Evolutionary conservation across 1,139 yeast genomes (phyloP).

Genomic region (Geotrichum macrosporum): DNA sequence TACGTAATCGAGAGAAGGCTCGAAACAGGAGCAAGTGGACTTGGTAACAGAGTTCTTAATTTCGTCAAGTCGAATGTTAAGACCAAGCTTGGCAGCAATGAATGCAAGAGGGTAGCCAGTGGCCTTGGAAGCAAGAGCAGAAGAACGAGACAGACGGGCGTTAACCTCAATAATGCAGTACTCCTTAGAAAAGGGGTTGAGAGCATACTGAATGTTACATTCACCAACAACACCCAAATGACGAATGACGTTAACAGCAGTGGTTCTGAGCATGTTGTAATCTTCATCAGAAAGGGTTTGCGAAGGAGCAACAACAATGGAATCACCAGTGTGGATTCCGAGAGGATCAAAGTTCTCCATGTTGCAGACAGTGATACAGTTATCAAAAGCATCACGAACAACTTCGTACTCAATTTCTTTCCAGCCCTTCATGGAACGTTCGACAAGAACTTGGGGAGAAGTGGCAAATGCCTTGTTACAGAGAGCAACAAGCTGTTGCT

Average conservation of each 20-base stretch:
- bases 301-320: conserved; percentile 97
- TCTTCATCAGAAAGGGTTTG: conserved; percentile 96
- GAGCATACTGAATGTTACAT: conserved; percentile 96
- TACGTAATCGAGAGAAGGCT: conserved; percentile 93
- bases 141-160: conserved; percentile 94
- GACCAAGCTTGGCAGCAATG: conserved; percentile 95
- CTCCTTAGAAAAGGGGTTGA: conserved; percentile 84
- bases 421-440: conserved; percentile 97
- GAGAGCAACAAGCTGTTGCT: conserved; percentile 72
- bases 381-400: conserved; percentile 92
- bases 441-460: conserved; percentile 94
- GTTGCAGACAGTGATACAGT: conserved; percentile 98
- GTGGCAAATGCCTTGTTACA: conserved; percentile 92
- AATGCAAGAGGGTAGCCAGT: conserved; percentile 98
- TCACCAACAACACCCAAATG: conserved; percentile 99
- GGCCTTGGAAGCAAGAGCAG: conserved; percentile 97
- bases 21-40: conserved; percentile 93
- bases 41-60: conserved; percentile 93
- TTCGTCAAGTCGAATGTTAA: conserved; percentile 87
- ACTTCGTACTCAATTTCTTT: conserved; percentile 98
- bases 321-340: conserved; percentile 98
- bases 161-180: conserved; percentile 96
- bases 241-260: conserved; percentile 95
- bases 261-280: conserved; percentile 94
- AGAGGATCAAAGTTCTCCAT: conserved; percentile 99